Evolutionary conservation across 352 stramenopile species (phyloP).

Genomic region (Albugo laibachii): DNA sequence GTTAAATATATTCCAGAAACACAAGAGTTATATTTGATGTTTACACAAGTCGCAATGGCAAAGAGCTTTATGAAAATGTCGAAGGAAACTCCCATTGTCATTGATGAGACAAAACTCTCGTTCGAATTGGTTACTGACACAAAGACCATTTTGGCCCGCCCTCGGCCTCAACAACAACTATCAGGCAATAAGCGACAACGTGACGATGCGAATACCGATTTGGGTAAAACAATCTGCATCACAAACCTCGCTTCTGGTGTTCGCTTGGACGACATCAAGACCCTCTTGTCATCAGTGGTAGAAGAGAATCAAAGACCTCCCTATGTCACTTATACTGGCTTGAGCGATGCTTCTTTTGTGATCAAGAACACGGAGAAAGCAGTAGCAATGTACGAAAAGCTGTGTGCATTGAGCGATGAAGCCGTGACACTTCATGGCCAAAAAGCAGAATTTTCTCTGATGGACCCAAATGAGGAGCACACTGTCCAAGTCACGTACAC

Average conservation of each 20-base stretch:
- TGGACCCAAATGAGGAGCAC: slow-evolving; percentile 44
- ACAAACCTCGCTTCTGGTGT: slow-evolving; percentile 55
- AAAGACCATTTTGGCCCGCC: slow-evolving; percentile 41
- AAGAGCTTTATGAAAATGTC: slow-evolving; percentile 32
- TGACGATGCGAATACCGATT: slow-evolving; percentile 15
- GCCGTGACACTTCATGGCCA: slow-evolving; percentile 30
- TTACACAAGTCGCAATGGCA: slow-evolving; percentile 44
- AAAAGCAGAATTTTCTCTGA: slow-evolving; percentile 56
- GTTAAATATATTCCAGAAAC: slow-evolving; percentile 45
- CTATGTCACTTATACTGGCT: slow-evolving; percentile 66
- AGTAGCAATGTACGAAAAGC: slow-evolving; percentile 49
- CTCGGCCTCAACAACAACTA: slow-evolving; percentile 20
- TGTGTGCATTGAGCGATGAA: slow-evolving; percentile 26
- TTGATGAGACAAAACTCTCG: slow-evolving; percentile 36
- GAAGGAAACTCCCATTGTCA: slow-evolving; percentile 16
- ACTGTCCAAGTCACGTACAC: slow-evolving; percentile 67
- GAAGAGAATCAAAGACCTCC: slow-evolving; percentile 24
- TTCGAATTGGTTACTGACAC: slow-evolving; percentile 68
- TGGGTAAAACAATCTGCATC: slow-evolving; percentile 30
- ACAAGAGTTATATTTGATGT: slow-evolving; percentile 61
- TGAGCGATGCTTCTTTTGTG: slow-evolving; percentile 54
- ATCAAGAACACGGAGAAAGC: slow-evolving; percentile 21
- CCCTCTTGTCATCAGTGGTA: slow-evolving; percentile 37
- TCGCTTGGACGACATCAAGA: slow-evolving; percentile 68
- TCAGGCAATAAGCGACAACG: slow-evolving; percentile 31